A percentile compares a stretch with the other conserved stretches of the same genome.
Evolutionary conservation across 1,139 yeast genomes (phyloP).

Genomic region (Hansenula sp.): DNA sequence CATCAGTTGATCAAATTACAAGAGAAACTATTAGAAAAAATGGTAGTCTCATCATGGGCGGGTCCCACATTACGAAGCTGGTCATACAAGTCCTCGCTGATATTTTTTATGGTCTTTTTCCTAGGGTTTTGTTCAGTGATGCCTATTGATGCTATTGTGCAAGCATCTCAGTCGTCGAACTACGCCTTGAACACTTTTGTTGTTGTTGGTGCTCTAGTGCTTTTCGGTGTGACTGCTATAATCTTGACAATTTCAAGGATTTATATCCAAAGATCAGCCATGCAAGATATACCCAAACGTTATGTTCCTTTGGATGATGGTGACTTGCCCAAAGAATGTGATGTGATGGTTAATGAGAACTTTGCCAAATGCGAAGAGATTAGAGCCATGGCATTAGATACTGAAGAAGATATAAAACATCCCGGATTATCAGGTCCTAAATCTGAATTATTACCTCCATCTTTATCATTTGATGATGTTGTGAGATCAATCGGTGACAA

Average conservation of each 20-base stretch:
- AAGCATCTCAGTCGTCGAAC: constrained; percentile 51
- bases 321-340: constrained; percentile 56
- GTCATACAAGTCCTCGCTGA: constrained; percentile 54
- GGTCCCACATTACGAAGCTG: constrained; percentile 15
- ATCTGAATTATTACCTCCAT: constrained; percentile 51
- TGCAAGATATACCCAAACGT: constrained; percentile 73
- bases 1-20: too few relatives aligned
- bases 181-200: constrained; percentile 63
- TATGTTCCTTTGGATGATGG: constrained; percentile 63
- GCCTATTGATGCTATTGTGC: constrained; percentile 73
- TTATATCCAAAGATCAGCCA: constrained; percentile 50
- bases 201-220: constrained; percentile 68
- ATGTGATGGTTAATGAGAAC: constrained; percentile 37
- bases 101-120: constrained; percentile 45
- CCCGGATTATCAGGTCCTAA: constrained; percentile 53
- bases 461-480: constrained; percentile 62
- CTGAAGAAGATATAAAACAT: constrained; percentile 44
- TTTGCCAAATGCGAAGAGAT: constrained; percentile 45
- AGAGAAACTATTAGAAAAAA: too few relatives aligned
- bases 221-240: constrained; percentile 47
- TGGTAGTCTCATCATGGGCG: not conserved
- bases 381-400: constrained; percentile 48
- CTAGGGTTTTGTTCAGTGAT: constrained; percentile 61
- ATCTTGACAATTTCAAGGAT: constrained; percentile 49
- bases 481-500: constrained; percentile 53